phyloP scores from a whole-genome alignment of 805 yeast species.

The Candida rishiriensis region DNA sequence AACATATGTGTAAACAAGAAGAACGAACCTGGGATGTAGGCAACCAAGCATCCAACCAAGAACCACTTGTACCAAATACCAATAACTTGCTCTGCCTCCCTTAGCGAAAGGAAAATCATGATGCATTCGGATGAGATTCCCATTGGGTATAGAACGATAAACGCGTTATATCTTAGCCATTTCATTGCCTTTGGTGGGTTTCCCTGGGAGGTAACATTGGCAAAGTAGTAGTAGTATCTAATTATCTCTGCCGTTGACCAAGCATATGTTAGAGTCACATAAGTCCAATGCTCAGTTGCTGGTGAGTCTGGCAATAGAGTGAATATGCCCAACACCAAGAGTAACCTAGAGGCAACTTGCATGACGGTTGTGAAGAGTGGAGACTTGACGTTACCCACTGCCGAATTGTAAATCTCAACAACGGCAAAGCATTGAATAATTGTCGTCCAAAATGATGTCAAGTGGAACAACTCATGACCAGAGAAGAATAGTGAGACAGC shows the following conservation, averaged over 20 bases:
- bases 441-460: slow-evolving; percentile 55
- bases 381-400: slow-evolving; percentile 76
- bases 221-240: slow-evolving; percentile 83
- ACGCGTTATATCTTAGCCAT: slow-evolving; percentile 77
- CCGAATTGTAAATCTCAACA: slow-evolving; percentile 75
- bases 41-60: slow-evolving; percentile 51
- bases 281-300: slow-evolving; percentile 55
- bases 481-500: slow-evolving; percentile 35
- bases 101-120: slow-evolving; percentile 65
- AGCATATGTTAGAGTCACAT: slow-evolving; percentile 64
- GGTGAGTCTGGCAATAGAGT: slow-evolving; percentile 69
- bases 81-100: slow-evolving; percentile 53
- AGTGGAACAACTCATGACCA: slow-evolving; percentile 60
- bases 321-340: slow-evolving; percentile 80
- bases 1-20: slow-evolving; percentile 84
- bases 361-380: slow-evolving; percentile 79
- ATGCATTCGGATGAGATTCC: slow-evolving; percentile 86
- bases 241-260: slow-evolving; percentile 96
- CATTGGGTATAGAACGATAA: slow-evolving; percentile 78
- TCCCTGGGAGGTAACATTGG: slow-evolving; percentile 48
- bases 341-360: slow-evolving; percentile 82
- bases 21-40: slow-evolving; percentile 86
- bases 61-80: slow-evolving; percentile 51
- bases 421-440: slow-evolving; percentile 74
- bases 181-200: slow-evolving; percentile 55